Conservation (phyloP, 2,329 filamentous ascomycete genomes). For the Trichoderma polysporum region DNA sequence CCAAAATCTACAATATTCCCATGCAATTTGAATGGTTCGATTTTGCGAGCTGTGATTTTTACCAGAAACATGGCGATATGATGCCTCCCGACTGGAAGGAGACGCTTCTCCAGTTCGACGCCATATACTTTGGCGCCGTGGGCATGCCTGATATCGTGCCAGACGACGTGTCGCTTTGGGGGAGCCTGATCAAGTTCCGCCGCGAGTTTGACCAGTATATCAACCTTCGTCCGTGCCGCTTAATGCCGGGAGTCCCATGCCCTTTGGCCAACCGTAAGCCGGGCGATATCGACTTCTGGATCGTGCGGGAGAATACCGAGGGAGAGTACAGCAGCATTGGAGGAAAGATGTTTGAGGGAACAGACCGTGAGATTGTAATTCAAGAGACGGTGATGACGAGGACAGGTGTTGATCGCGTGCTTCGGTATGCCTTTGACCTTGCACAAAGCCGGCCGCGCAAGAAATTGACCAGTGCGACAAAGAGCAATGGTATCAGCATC, state of each 20-base stretch:
- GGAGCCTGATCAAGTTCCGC: slow-evolving; percentile 64
- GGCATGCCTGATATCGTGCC: slow-evolving; percentile 56
- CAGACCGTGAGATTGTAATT: slow-evolving; percentile 55
- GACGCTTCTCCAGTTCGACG: slow-evolving; percentile 58
- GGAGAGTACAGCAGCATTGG: slow-evolving; percentile 60
- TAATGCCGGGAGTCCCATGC: slow-evolving; percentile 59
- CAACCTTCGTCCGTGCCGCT: slow-evolving; percentile 56
- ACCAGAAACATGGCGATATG: slow-evolving; percentile 43
- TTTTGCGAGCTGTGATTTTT: slow-evolving; percentile 66
- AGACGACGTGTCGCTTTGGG: slow-evolving; percentile 67
- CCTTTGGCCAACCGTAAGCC: slow-evolving; percentile 53
- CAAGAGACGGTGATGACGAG: slow-evolving; percentile 61
- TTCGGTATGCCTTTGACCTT: slow-evolving; percentile 64
- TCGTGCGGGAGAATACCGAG: slow-evolving; percentile 66
- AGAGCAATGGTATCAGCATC: slow-evolving; percentile 65
- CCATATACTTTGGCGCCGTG: slow-evolving; percentile 68
- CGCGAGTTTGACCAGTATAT: slow-evolving; percentile 56
- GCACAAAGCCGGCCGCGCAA: slow-evolving; percentile 58
- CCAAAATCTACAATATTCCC: slow-evolving; percentile 53
- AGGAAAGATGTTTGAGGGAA: slow-evolving; percentile 59
- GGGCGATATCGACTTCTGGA: slow-evolving; percentile 66
- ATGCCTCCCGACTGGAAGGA: slow-evolving; percentile 49
- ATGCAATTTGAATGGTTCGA: slow-evolving; percentile 62
- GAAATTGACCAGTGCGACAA: slow-evolving; percentile 64
- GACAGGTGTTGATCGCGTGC: slow-evolving; percentile 58